Percentiles rank a stretch among this genome's conserved stretches.
Conservation (phyloP, 2,329 filamentous ascomycete species). For the Sclerotinia glacialis region DNA sequence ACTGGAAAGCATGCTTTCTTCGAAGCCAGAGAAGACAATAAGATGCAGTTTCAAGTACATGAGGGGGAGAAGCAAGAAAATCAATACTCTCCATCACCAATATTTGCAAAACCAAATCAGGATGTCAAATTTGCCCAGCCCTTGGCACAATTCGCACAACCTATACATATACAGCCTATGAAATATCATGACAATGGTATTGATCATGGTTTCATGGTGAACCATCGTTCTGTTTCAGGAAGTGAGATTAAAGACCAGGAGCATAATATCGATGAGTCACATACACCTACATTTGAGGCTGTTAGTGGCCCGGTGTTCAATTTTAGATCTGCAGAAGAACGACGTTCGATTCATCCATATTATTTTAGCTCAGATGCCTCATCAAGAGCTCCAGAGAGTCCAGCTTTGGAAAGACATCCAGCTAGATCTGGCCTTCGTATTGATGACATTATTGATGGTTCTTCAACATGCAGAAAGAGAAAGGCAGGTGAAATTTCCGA, state of each 20-base stretch:
- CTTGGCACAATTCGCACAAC: background rate
- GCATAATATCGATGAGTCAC: too few relatives aligned
- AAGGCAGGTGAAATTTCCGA: conserved; percentile 38
- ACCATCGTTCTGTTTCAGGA: background rate
- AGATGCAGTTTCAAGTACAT: conserved; percentile 26
- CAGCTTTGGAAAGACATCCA: conserved; percentile 17
- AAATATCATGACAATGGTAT: background rate
- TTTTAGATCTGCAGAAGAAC: background rate
- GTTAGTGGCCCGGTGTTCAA: background rate
- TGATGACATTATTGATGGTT: conserved; percentile 35
- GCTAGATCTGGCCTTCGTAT: conserved; percentile 36
- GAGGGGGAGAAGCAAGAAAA: background rate
- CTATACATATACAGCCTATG: background rate
- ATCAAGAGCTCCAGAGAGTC: conserved; percentile 18
- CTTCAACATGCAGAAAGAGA: conserved; percentile 30
- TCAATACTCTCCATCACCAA: background rate
- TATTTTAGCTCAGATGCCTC: conserved; percentile 20
- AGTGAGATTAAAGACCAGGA: too few relatives aligned
- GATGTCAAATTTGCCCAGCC: background rate
- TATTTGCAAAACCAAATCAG: background rate
- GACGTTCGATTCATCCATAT: conserved; percentile 11
- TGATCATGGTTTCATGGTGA: background rate
- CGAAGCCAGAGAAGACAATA: conserved; percentile 38
- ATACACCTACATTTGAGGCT: too few relatives aligned
- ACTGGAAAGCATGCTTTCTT: conserved; percentile 38